Evolutionary conservation across 139 green algal species (phyloP), one percentile per base, ranked within the genome.

Genomic region (Gonium pectorale): DNA sequence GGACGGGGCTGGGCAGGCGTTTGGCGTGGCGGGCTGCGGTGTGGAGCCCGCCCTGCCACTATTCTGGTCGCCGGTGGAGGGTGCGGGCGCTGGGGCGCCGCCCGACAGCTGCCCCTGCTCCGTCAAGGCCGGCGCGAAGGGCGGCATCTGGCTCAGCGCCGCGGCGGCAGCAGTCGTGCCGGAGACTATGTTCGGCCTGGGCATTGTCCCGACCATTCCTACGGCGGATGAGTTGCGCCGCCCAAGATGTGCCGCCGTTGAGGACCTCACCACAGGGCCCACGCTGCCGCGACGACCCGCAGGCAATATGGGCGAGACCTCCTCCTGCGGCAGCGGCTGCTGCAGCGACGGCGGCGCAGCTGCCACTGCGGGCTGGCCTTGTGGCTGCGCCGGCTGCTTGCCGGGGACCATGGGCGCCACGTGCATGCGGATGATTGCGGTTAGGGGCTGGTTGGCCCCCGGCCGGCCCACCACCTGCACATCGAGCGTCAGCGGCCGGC

Each of bases 391-490:
- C 17, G 27, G 3, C 62, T 33, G 62, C 5, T 6, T 4, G 29
- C 17, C 26, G 17, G 75, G 59, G n/a, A 71, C 22, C 75, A 82
- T 44, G 38, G 75, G 75, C n/a, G 75, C 56, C 5, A 37, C 15
- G 41, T 82, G 54, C 5, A 82, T 11, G 3, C 60, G 40, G 38
- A 82, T n/a, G 21, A 82, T 71, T 15, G 38, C 75, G n/a, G 41
- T 82, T 13, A 19, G 29, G 3, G 75, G 59, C 43, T 82, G 35
- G 40, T 68, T 68, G 40, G 40, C 22, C 2, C 59, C 75, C 0
- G 75, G 75, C 59, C 71, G 71, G 75, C 59, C 75, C 29, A 82
- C 43, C 21, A 82, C 75, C 31, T 82, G 75, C 59, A 82, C 75
- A 17, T 82, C n/a, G 13, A 82, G 40, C 7, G 8, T 33, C 11